Conservation (phyloP, 352 stramenopile species). For the Globisporangium cystogenes region DNA sequence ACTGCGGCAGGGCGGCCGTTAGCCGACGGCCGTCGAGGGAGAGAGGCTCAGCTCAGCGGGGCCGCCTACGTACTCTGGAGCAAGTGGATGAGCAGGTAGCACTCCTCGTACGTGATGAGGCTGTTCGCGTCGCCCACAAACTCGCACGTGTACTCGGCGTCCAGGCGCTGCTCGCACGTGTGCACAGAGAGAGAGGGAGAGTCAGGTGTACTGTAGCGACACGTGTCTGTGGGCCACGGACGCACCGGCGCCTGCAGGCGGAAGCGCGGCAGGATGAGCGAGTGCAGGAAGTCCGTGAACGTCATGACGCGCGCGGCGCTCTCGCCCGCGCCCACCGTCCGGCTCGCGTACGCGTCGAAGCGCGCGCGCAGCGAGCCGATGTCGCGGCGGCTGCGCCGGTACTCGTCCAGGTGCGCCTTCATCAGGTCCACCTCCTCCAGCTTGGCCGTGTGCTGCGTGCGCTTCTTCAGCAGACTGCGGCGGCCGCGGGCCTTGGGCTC, state of each 20-base stretch:
- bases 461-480: slow-evolving; percentile 52
- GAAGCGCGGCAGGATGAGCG: slow-evolving; percentile 67
- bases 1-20: slow-evolving; percentile 27
- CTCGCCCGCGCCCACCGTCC: slow-evolving; percentile 23
- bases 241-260: slow-evolving; percentile 37
- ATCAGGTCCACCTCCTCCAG: slow-evolving; percentile 57
- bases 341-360: slow-evolving; percentile 59
- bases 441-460: slow-evolving; percentile 52
- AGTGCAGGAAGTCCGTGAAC: slow-evolving; percentile 82
- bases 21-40: too few species aligned
- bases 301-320: slow-evolving; percentile 45
- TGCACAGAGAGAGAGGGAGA: background rate
- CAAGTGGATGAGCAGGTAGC: slow-evolving; percentile 71
- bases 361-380: slow-evolving; percentile 37
- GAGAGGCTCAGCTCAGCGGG: too few species aligned
- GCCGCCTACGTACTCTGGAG: slow-evolving; percentile 59
- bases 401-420: slow-evolving; percentile 67
- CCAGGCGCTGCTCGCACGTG: slow-evolving; percentile 23
- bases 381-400: slow-evolving; percentile 27
- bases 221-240: too few species aligned
- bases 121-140: slow-evolving; percentile 67
- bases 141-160: slow-evolving; percentile 60
- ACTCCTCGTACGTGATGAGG: slow-evolving; percentile 79
- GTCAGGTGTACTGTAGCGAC: too few species aligned
- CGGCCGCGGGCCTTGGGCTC: slow-evolving; percentile 20